Conservation (phyloP, 257 asterid species). For the Solanum pimpinellifolium region DNA sequence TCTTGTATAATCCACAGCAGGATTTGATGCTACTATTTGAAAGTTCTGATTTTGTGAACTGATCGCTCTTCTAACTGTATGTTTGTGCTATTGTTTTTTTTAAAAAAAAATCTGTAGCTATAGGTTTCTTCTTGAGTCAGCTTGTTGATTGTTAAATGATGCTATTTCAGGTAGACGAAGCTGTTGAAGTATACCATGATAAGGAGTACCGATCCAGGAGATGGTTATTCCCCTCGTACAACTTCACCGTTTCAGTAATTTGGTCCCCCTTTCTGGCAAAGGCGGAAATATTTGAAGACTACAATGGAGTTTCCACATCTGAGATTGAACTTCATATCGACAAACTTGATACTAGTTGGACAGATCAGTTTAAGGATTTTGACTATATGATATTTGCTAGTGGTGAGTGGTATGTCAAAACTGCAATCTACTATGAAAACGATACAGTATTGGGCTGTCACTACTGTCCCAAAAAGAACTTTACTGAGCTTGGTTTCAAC, state of each 20-base stretch:
- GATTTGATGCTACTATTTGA: not conserved
- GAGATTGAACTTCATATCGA: slow-evolving; percentile 67
- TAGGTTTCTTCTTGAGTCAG: not conserved
- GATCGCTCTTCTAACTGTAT: not conserved
- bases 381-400: slow-evolving; percentile 51
- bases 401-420: slow-evolving; percentile 67
- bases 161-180: slow-evolving; percentile 44
- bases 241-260: slow-evolving; percentile 45
- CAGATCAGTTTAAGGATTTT: slow-evolving; percentile 28
- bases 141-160: not conserved
- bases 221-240: slow-evolving; percentile 65
- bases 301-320: slow-evolving; percentile 48
- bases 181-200: slow-evolving; percentile 63
- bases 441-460: slow-evolving; percentile 48
- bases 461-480: slow-evolving; percentile 43
- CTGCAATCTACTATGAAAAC: slow-evolving; percentile 52
- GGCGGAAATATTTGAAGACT: slow-evolving; percentile 55
- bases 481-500: slow-evolving; percentile 44
- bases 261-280: slow-evolving; percentile 82
- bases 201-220: slow-evolving; percentile 38
- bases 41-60: not conserved
- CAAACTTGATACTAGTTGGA: slow-evolving; percentile 58
- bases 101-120: not conserved
- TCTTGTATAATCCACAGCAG: not conserved
- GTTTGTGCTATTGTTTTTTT: not conserved